These are phyloP conservation scores for Mortierella sp. DNA, from an alignment of 371 early-diverging fungal genomes.

Conservation along the genomic window DNA sequence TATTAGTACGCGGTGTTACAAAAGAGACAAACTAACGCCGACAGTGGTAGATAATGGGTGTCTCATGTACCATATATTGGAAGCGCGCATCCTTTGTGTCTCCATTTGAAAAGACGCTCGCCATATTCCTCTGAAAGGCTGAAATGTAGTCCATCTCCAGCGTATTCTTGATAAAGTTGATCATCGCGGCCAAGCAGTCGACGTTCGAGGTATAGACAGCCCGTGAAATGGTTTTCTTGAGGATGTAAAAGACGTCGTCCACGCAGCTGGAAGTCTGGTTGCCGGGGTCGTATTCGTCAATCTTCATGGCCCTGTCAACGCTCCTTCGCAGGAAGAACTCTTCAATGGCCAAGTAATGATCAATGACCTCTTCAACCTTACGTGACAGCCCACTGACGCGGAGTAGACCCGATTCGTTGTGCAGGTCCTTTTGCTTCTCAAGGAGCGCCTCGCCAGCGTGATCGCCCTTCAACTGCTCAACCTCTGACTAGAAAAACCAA, in stretches of 20 bases:
- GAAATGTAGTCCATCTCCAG: slow-evolving; percentile 78
- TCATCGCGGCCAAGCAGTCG: slow-evolving; percentile 73
- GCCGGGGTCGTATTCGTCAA: slow-evolving; percentile 70
- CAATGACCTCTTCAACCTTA: slow-evolving; percentile 76
- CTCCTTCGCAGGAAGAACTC: slow-evolving; percentile 80
- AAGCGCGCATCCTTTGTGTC: slow-evolving; percentile 67
- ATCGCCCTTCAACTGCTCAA: slow-evolving; percentile 50
- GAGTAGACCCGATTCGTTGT: slow-evolving; percentile 64
- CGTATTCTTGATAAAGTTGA: slow-evolving; percentile 70
- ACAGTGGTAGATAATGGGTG: not conserved
- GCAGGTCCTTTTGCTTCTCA: slow-evolving; percentile 60
- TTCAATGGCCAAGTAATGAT: slow-evolving; percentile 78
- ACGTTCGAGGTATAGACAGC: slow-evolving; percentile 81
- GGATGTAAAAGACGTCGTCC: slow-evolving; percentile 93
- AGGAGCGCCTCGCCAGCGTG: slow-evolving; percentile 18
- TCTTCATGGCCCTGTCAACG: slow-evolving; percentile 77
- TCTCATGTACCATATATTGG: slow-evolving; percentile 70
- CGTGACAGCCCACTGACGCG: slow-evolving; percentile 69
- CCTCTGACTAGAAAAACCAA: slow-evolving; percentile 31
- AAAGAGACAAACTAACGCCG: not conserved
- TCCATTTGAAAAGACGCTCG: slow-evolving; percentile 67
- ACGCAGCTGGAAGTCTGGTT: slow-evolving; percentile 84
- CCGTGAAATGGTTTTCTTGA: slow-evolving; percentile 82
- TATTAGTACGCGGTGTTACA: not conserved
- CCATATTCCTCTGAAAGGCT: slow-evolving; percentile 72